Percentiles rank a stretch among this genome's conserved stretches.
Conservation (phyloP, 768 basidiomycete genomes). For the Saitozyma podzolica region DNA sequence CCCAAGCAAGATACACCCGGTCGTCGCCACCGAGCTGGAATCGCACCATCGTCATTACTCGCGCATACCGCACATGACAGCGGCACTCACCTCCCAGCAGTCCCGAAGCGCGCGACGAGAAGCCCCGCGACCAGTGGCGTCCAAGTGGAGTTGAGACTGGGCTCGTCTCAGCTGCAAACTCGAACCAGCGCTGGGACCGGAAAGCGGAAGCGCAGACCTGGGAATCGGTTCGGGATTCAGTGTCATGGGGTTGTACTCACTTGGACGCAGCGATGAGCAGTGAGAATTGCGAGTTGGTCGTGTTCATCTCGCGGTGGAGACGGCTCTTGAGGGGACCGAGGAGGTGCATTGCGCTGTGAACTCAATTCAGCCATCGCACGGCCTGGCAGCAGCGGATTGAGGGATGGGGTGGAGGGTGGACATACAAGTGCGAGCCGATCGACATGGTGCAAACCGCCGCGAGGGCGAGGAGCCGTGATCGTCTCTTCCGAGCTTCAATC, state of each 20-base stretch:
- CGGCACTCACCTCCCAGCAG: constrained; percentile 13
- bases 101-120: constrained; percentile 38
- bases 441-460: constrained; percentile 26
- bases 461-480: constrained; percentile 14
- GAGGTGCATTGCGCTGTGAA: constrained; percentile 61
- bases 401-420: too few relatives aligned
- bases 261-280: constrained; percentile 72
- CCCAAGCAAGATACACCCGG: constrained; percentile 70
- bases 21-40: constrained; percentile 67
- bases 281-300: constrained; percentile 74
- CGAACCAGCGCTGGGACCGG: background rate
- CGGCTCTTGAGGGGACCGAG: constrained; percentile 70
- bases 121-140: constrained; percentile 78
- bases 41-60: background rate
- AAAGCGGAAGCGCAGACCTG: too few relatives aligned
- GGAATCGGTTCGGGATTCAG: background rate
- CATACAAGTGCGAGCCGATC: constrained; percentile 24
- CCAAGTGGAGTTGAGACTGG: constrained; percentile 66
- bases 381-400: too few relatives aligned
- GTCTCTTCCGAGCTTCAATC: too few relatives aligned
- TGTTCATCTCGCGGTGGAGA: constrained; percentile 60
- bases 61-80: background rate
- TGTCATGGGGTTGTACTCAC: background rate
- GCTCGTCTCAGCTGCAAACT: background rate
- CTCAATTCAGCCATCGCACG: too few relatives aligned